Conservation (phyloP, 345 rosid genomes). For the Litchi chinensis region DNA sequence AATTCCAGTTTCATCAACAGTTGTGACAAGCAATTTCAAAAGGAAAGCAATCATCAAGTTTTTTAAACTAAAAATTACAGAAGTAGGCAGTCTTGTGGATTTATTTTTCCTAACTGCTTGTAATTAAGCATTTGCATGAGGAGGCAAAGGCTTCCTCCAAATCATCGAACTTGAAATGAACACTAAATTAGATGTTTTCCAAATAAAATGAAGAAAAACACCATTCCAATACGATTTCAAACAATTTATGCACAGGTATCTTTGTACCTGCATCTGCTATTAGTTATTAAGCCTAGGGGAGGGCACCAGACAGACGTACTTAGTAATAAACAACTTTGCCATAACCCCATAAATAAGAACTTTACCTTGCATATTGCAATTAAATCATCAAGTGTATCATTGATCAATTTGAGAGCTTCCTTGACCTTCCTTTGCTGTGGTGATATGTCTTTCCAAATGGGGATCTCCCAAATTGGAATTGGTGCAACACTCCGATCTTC, state of each 20-base stretch:
- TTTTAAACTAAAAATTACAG: background rate
- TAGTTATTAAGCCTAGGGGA: background rate
- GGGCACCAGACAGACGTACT: background rate
- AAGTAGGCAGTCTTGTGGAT: background rate
- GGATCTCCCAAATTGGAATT: conserved; percentile 89
- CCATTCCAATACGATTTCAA: background rate
- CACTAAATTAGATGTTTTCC: background rate
- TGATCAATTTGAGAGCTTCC: conserved; percentile 75
- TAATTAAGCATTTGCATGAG: background rate
- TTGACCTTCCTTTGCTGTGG: conserved; percentile 81
- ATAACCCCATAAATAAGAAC: conserved; percentile 2
- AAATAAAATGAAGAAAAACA: conserved; percentile 1
- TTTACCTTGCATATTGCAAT: conserved; percentile 89
- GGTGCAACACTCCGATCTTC: conserved; percentile 97
- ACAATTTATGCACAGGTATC: background rate
- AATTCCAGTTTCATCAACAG: conserved; percentile 2
- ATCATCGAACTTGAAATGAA: background rate
- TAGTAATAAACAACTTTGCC: background rate
- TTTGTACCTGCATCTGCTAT: background rate
- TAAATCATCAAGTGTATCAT: conserved; percentile 68
- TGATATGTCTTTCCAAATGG: conserved; percentile 91
- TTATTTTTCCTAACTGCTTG: background rate
- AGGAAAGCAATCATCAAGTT: background rate
- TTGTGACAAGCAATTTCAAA: background rate
- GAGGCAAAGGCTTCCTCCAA: background rate